Conservation (phyloP, 164 flowering plant species). For the Piper betle region DNA sequence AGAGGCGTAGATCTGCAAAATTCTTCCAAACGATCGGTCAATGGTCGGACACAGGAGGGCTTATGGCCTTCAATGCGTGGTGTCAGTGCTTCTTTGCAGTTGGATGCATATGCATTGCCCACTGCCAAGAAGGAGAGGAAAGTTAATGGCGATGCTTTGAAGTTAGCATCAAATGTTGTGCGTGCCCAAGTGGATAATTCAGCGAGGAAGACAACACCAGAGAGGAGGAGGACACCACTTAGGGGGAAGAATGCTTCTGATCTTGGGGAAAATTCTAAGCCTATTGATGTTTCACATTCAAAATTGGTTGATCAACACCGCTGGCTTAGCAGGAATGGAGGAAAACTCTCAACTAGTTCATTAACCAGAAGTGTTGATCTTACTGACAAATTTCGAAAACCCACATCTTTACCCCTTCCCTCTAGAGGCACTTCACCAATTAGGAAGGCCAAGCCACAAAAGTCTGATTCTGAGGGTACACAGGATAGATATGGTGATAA, state of each 20-base stretch:
- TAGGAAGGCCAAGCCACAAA: constrained; percentile 37
- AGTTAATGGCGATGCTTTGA: constrained; percentile 47
- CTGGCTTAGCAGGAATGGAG: constrained; percentile 69
- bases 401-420: constrained; percentile 18
- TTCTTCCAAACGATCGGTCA: constrained; percentile 26
- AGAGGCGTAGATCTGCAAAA: constrained; percentile 27
- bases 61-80: constrained; percentile 97
- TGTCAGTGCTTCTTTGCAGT: constrained; percentile 76
- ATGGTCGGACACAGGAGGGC: constrained; percentile 42
- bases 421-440: constrained; percentile 36
- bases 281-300: constrained; percentile 43
- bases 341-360: constrained; percentile 32
- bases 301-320: constrained; percentile 71
- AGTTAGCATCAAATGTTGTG: constrained; percentile 54
- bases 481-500: constrained; percentile 19
- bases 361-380: constrained; percentile 45
- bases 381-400: constrained; percentile 24
- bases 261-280: constrained; percentile 78
- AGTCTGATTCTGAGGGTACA: constrained; percentile 34
- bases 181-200: constrained; percentile 40
- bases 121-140: constrained; percentile 66
- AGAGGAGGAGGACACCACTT: constrained; percentile 79
- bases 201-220: constrained; percentile 49
- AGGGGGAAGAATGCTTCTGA: constrained; percentile 58
- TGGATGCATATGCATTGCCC: constrained; percentile 65